A percentile compares a stretch with the other conserved stretches of the same genome.
Evolutionary conservation across 2,329 filamentous ascomycete species (phyloP).

Genomic region (Colletotrichum lindemuthianum): DNA sequence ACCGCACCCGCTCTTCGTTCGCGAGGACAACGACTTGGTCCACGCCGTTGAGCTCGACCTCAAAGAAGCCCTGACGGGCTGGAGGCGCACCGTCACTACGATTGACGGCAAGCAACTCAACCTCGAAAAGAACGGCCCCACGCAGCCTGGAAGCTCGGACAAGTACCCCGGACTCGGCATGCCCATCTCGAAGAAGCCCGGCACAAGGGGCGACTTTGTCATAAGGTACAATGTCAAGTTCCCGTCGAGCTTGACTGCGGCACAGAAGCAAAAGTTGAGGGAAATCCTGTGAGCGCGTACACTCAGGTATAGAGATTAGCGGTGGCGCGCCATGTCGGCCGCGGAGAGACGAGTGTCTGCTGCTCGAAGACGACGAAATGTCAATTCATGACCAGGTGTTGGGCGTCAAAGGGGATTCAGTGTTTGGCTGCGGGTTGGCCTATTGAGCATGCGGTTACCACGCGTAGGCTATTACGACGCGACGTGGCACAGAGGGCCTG

Average conservation of each 20-base stretch:
- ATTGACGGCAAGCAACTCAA: constrained; percentile 90
- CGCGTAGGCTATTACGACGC: constrained; percentile 6
- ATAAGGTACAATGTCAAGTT: constrained; percentile 94
- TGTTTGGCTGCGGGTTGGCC: constrained; percentile 6
- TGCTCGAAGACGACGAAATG: constrained; percentile 6
- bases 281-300: constrained; percentile 71
- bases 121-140: constrained; percentile 84
- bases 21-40: constrained; percentile 88
- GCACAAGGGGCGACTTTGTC: constrained; percentile 85
- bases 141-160: constrained; percentile 84
- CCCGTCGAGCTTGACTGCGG: constrained; percentile 77
- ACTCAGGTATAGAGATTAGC: neutral
- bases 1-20: constrained; percentile 83
- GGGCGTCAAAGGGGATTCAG: constrained; percentile 1
- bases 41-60: constrained; percentile 83
- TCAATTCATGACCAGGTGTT: constrained; percentile 30
- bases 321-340: neutral
- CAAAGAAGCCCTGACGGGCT: constrained; percentile 94
- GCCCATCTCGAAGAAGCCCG: constrained; percentile 91
- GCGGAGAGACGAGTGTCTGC: neutral
- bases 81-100: constrained; percentile 89
- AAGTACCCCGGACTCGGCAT: constrained; percentile 88
- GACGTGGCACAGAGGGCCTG: constrained; percentile 3
- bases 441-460: constrained; percentile 16
- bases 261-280: constrained; percentile 83